Percentiles rank a stretch among this genome's conserved stretches.
phyloP scores from a whole-genome alignment of 495 filamentous ascomycete genomes.

The Hypoxylon intermedium region DNA sequence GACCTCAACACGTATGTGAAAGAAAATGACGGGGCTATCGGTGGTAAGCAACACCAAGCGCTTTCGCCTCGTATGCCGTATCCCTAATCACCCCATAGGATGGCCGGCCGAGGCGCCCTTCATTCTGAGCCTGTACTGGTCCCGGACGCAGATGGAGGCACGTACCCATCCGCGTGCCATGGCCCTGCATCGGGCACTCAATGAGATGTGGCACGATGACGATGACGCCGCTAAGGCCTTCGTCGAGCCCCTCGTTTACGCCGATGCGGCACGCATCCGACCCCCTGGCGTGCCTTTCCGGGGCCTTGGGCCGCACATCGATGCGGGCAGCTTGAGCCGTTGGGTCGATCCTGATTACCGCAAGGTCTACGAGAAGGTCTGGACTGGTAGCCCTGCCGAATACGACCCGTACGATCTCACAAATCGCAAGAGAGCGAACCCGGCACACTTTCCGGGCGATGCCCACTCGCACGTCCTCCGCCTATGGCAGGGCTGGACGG shows the following conservation, averaged over 20 bases:
- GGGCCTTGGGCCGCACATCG: slow-evolving; percentile 25
- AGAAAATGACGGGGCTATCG: background rate
- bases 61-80: slow-evolving; percentile 1
- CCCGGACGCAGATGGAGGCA: slow-evolving; percentile 8
- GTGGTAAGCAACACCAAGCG: slow-evolving; percentile 1
- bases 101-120: slow-evolving; percentile 10
- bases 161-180: slow-evolving; percentile 4
- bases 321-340: slow-evolving; percentile 21
- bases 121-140: slow-evolving; percentile 1
- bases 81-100: slow-evolving; percentile 2
- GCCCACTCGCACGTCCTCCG: slow-evolving; percentile 27
- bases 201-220: slow-evolving; percentile 4
- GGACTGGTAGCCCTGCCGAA: slow-evolving; percentile 19
- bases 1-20: slow-evolving; percentile 6
- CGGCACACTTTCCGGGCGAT: slow-evolving; percentile 8
- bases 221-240: slow-evolving; percentile 2
- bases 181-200: slow-evolving; percentile 5
- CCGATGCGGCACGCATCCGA: slow-evolving; percentile 6
- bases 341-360: slow-evolving; percentile 33
- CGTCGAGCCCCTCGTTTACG: slow-evolving; percentile 1
- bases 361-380: slow-evolving; percentile 21
- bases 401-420: slow-evolving; percentile 21
- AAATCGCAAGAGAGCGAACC: slow-evolving; percentile 16
- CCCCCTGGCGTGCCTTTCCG: slow-evolving; percentile 15
- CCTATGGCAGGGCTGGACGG: slow-evolving; percentile 37